Conservation (phyloP, 768 basidiomycete species). For the Asterophora lycoperdoides region DNA sequence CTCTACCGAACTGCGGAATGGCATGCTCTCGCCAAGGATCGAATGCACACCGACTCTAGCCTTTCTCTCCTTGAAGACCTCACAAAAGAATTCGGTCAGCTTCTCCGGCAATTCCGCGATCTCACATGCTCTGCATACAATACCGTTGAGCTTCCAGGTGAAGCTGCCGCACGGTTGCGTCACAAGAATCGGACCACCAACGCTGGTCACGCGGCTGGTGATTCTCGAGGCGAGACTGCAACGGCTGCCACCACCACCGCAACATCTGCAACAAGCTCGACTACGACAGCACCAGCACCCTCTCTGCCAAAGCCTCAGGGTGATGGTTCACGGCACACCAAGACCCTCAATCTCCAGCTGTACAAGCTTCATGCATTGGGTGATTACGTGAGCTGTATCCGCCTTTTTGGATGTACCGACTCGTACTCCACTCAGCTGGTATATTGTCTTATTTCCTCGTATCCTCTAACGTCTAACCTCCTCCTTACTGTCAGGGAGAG, state of each 20-base stretch:
- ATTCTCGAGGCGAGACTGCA: neutral
- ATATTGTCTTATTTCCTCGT: neutral
- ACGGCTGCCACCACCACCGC: neutral
- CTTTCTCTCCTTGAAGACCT: constrained; percentile 19
- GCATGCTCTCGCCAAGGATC: constrained; percentile 37
- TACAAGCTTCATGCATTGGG: constrained; percentile 38
- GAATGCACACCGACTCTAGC: constrained; percentile 31
- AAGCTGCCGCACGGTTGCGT: constrained; percentile 28
- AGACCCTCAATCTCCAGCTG: constrained; percentile 26
- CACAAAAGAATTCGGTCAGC: constrained; percentile 22
- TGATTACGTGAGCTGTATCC: constrained; percentile 30
- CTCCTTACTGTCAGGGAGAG: constrained; percentile 35
- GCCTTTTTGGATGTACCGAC: constrained; percentile 32
- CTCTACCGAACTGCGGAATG: constrained; percentile 29
- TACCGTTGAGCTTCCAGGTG: constrained; percentile 34
- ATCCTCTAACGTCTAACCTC: neutral
- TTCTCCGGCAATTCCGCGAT: constrained; percentile 25
- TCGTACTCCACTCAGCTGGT: constrained; percentile 39
- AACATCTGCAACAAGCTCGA: neutral
- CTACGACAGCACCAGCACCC: too few relatives aligned
- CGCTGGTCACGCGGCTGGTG: too few relatives aligned
- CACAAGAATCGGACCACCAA: neutral
- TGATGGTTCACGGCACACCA: neutral
- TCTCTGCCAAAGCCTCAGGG: too few relatives aligned
- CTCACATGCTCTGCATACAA: too few relatives aligned